Base-by-base conservation (phyloP, 2,329 filamentous ascomycete species). In the Talaromyces funiculosus region DNA sequence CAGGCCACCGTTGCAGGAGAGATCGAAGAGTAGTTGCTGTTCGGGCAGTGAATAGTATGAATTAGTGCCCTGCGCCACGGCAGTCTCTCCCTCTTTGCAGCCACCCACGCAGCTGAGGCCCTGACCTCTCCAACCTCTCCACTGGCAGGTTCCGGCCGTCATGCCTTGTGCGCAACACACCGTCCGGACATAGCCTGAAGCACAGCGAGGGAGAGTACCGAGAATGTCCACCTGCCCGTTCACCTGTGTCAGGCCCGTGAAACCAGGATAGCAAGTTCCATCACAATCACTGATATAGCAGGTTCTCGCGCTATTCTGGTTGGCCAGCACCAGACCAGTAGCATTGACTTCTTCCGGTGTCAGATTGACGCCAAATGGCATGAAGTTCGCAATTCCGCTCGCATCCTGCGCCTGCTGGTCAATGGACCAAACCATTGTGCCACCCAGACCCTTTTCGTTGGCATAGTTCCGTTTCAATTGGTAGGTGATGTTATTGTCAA, bases 401-500 rank as follows among this genome's bases (percentile, higher is more conserved):
- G n/a, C n/a, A n/a, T 47, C 43, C 24, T 47, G 29, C 20, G 18
- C 29, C 24, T 43, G 35, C 22, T 43, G 37, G 9, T 58, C 56
- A 16, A 58, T 22, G 29, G 56, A 49, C 65, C 64, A 66, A 40
- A 65, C 64, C 57, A 67, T 60, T 1, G 69, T 37, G 8, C 75
- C 75, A 2, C 69, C 68, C 1, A 77, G 64, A 45, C 74, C 72
- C 2, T 62, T 26, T 0, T 49, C 31, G 10, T 71, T 71, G 1
- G 74, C 73, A 57, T 63, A 75, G 1, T 76, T 65, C 1, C 65
- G 64, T 59, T 78, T 78, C 22, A 67, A 57, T 26, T 68, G 63
- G 14, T 72, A 67, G 2, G 77, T 79, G 4, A 73, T 66, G 0
- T 59, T 54, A 56, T 80, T 75, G 53, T 73, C 71, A 35, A 67